Evolutionary conservation across 352 stramenopile species (phyloP).

Genomic region (Phytophthora constricta): DNA sequence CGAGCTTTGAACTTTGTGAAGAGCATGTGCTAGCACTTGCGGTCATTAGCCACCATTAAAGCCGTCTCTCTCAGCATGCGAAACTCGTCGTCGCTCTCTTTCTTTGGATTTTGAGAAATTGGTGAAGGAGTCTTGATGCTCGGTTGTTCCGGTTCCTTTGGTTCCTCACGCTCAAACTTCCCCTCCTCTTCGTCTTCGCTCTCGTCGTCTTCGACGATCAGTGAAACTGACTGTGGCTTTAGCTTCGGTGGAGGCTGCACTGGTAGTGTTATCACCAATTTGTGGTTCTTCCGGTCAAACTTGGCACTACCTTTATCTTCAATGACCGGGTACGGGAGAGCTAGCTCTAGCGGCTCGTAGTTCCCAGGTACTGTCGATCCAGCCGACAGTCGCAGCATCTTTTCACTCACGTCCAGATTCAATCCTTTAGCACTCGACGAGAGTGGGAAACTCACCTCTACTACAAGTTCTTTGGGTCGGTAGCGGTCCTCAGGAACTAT

Average conservation of each 20-base stretch:
- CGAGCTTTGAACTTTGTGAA: slow-evolving; percentile 6
- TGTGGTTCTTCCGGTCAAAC: slow-evolving; percentile 83
- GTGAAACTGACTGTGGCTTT: slow-evolving; percentile 29
- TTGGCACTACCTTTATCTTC: slow-evolving; percentile 79
- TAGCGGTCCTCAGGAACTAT: slow-evolving; percentile 36
- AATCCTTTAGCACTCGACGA: slow-evolving; percentile 61
- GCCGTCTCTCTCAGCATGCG: slow-evolving; percentile 65
- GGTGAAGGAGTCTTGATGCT: background rate
- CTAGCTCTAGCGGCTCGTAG: slow-evolving; percentile 63
- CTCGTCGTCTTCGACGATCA: slow-evolving; percentile 46
- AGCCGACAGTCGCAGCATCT: slow-evolving; percentile 46
- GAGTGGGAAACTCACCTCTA: slow-evolving; percentile 65
- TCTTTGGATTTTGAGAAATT: slow-evolving; percentile 18
- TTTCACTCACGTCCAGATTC: slow-evolving; percentile 74
- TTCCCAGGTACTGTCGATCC: slow-evolving; percentile 15
- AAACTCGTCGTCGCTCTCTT: slow-evolving; percentile 51
- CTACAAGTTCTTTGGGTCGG: slow-evolving; percentile 68
- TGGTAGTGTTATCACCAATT: slow-evolving; percentile 81
- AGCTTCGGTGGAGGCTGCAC: slow-evolving; percentile 61
- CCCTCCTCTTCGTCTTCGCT: slow-evolving; percentile 36
- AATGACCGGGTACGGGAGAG: slow-evolving; percentile 78
- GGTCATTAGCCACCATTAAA: slow-evolving; percentile 75
- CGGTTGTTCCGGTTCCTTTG: slow-evolving; percentile 1
- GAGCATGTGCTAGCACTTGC: slow-evolving; percentile 29
- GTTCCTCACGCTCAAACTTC: background rate